phyloP scores from a whole-genome alignment of 2,329 filamentous ascomycete genomes.

The Alternaria dauci region DNA sequence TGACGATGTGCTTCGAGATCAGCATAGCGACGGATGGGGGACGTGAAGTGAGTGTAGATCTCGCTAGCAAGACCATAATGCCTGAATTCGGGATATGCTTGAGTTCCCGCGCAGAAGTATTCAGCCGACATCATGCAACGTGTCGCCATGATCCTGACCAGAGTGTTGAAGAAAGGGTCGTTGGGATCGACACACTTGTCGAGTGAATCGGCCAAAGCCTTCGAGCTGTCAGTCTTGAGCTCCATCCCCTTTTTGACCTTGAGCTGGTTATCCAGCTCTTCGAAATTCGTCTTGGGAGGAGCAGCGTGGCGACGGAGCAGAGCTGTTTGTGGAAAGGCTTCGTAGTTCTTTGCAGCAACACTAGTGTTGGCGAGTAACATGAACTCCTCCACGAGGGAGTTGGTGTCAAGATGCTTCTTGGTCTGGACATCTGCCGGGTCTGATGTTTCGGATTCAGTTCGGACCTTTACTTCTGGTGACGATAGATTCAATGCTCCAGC shows the following conservation, averaged over 20 bases:
- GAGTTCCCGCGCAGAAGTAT: conserved; percentile 95
- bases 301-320: conserved; percentile 90
- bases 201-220: conserved; percentile 91
- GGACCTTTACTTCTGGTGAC: conserved; percentile 96
- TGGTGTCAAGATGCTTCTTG: conserved; percentile 92
- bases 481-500: conserved; percentile 94
- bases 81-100: conserved; percentile 91
- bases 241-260: conserved; percentile 84
- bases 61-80: conserved; percentile 96
- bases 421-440: conserved; percentile 97
- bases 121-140: conserved; percentile 99
- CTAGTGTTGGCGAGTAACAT: conserved; percentile 98
- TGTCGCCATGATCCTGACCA: conserved; percentile 96
- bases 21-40: conserved; percentile 96
- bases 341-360: conserved; percentile 88
- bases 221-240: conserved; percentile 83
- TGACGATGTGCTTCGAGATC: conserved; percentile 94
- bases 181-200: conserved; percentile 80
- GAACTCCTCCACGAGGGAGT: conserved; percentile 98
- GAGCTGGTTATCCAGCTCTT: conserved; percentile 90
- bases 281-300: conserved; percentile 95
- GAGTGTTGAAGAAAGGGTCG: conserved; percentile 97
- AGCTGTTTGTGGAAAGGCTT: conserved; percentile 92
- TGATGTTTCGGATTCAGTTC: conserved; percentile 93
- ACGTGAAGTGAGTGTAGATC: conserved; percentile 99